Evolutionary conservation across 768 basidiomycete genomes (phyloP).

Genomic region (Psilocybe azurescens): DNA sequence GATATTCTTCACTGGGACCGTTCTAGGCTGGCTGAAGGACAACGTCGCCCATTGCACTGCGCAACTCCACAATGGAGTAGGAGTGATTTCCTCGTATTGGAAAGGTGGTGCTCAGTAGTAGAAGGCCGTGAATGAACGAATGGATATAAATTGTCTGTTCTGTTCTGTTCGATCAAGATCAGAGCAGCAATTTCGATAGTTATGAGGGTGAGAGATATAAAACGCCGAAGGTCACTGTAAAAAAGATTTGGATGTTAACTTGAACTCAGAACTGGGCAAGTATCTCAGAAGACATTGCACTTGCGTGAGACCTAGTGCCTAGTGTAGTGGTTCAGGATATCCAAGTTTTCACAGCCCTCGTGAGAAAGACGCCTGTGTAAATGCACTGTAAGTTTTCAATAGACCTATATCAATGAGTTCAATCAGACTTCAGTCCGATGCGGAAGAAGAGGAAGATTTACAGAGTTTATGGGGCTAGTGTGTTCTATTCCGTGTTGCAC

Average conservation of each 20-base stretch:
- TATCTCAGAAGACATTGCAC: neutral
- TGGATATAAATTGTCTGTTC: neutral
- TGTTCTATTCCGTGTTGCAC: neutral
- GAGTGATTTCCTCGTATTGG: neutral
- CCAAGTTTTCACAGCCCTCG: neutral
- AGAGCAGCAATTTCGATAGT: neutral
- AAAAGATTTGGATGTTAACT: neutral
- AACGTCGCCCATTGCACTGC: too few relatives aligned
- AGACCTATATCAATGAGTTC: neutral
- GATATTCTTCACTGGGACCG: neutral
- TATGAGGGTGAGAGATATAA: neutral
- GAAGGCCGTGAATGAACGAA: neutral
- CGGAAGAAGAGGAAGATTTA: constrained; percentile 4
- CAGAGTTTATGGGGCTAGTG: constrained; percentile 1
- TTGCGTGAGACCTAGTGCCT: neutral
- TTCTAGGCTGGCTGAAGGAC: neutral
- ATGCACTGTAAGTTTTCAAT: neutral
- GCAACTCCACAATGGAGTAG: neutral
- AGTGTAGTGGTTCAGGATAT: neutral
- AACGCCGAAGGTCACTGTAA: neutral
- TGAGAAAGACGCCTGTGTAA: neutral
- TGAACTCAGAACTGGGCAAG: neutral
- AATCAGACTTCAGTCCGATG: neutral
- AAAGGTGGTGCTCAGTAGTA: neutral
- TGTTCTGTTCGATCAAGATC: neutral